These are phyloP conservation scores for Talaromyces islandicus DNA, from an alignment of 2,329 filamentous ascomycete genomes.

Conservation along the genomic window DNA sequence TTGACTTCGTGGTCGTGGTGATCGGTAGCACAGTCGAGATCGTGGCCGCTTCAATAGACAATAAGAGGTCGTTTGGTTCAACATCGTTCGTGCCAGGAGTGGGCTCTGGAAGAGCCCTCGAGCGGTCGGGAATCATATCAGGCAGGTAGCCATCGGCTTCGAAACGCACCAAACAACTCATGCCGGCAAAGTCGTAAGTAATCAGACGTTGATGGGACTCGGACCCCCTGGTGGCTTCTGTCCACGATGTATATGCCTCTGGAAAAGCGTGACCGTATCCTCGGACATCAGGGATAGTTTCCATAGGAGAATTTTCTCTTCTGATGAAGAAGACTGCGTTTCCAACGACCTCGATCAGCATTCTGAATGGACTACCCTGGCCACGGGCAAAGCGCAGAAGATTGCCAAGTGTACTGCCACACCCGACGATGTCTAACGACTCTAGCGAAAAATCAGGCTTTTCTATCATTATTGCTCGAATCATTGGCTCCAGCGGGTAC, in stretches of 20 bases:
- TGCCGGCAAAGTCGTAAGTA: constrained; percentile 51
- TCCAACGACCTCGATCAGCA: constrained; percentile 52
- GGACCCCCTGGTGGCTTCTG: constrained; percentile 47
- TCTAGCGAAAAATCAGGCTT: constrained; percentile 30
- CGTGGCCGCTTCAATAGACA: neutral
- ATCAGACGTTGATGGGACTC: constrained; percentile 58
- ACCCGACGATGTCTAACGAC: constrained; percentile 52
- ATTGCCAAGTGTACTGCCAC: constrained; percentile 56
- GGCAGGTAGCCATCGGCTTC: constrained; percentile 54
- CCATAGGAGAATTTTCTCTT: constrained; percentile 54
- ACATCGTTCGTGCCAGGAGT: neutral
- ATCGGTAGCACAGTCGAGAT: neutral
- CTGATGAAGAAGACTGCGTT: constrained; percentile 59
- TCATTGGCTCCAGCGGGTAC: constrained; percentile 41
- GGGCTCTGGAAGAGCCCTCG: neutral
- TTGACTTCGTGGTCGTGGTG: neutral
- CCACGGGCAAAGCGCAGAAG: constrained; percentile 52
- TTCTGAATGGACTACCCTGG: constrained; percentile 48
- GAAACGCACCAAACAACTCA: constrained; percentile 50
- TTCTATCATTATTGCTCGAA: constrained; percentile 36
- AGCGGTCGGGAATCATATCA: neutral
- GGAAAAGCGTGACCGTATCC: constrained; percentile 65
- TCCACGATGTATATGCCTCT: constrained; percentile 61
- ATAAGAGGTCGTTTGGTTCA: constrained; percentile 1
- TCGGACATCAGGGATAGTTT: constrained; percentile 48